Conservation (phyloP, 352 stramenopile species). For the Phytopythium delawarense region DNA sequence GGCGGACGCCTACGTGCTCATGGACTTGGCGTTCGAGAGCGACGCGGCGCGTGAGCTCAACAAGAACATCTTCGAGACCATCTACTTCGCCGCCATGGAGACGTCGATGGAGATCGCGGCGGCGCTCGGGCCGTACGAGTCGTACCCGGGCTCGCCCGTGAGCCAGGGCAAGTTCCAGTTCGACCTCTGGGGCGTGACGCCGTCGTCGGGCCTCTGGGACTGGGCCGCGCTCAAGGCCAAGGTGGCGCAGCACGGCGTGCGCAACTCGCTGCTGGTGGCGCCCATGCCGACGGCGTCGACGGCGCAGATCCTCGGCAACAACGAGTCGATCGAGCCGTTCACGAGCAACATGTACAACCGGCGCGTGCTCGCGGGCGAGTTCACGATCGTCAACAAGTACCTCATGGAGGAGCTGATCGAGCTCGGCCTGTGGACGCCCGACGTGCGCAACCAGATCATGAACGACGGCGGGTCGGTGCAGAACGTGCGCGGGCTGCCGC, state of each 20-base stretch:
- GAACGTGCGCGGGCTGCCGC: slow-evolving; percentile 81
- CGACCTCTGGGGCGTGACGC: slow-evolving; percentile 97
- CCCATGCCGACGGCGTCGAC: slow-evolving; percentile 99
- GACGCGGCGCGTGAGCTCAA: slow-evolving; percentile 91
- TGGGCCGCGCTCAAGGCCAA: slow-evolving; percentile 93
- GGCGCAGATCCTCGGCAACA: slow-evolving; percentile 99
- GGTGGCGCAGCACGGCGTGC: slow-evolving; percentile 93
- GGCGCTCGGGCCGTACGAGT: slow-evolving; percentile 94
- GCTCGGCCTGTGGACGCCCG: slow-evolving; percentile 95
- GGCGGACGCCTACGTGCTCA: slow-evolving; percentile 97
- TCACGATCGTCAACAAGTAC: slow-evolving; percentile 99
- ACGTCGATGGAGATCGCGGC: slow-evolving; percentile 95
- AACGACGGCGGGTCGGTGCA: slow-evolving; percentile 96
- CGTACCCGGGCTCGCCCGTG: slow-evolving; percentile 95
- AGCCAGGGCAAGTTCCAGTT: slow-evolving; percentile 98
- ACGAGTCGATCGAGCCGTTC: slow-evolving; percentile 98
- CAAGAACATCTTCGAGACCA: slow-evolving; percentile 99
- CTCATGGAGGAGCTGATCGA: slow-evolving; percentile 97
- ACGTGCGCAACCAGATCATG: slow-evolving; percentile 98
- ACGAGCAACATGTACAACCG: slow-evolving; percentile 99
- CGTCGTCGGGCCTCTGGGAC: slow-evolving; percentile 91
- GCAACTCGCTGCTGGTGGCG: slow-evolving; percentile 98
- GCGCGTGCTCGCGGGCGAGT: slow-evolving; percentile 97
- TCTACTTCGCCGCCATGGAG: slow-evolving; percentile 97
- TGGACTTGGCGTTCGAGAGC: slow-evolving; percentile 97